phyloP scores from a whole-genome alignment of 805 yeast genomes.

The Priceomyces haplophilus region DNA sequence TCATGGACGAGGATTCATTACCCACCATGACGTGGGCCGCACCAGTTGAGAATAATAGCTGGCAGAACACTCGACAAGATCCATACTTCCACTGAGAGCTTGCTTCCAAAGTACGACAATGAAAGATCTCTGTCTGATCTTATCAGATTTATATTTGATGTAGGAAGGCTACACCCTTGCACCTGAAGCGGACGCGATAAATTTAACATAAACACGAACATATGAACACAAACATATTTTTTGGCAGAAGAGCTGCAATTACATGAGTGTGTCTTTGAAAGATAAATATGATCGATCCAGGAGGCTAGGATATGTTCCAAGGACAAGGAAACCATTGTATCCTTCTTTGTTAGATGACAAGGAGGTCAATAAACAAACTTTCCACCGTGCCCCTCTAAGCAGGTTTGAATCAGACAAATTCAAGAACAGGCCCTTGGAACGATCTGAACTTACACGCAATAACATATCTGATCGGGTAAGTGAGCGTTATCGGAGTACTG shows the following conservation, averaged over 20 bases:
- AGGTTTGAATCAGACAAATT: neutral
- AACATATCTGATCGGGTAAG: too few relatives aligned
- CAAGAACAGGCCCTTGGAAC: neutral
- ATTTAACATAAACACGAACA: neutral
- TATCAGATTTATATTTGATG: too few relatives aligned
- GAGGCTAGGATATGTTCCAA: conserved; percentile 5
- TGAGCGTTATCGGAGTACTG: too few relatives aligned
- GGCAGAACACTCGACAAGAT: too few relatives aligned
- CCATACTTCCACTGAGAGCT: too few relatives aligned
- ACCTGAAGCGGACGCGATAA: neutral
- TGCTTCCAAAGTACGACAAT: too few relatives aligned
- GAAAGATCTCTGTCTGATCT: too few relatives aligned
- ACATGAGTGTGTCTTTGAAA: conserved; percentile 7
- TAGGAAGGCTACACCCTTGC: too few relatives aligned
- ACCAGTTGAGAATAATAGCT: too few relatives aligned
- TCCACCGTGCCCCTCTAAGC: neutral
- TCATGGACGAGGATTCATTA: too few relatives aligned
- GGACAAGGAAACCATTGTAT: conserved; percentile 1
- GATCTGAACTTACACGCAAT: neutral
- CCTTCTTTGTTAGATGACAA: neutral
- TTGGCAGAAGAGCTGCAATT: neutral
- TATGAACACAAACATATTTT: neutral
- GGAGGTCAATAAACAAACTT: conserved; percentile 3
- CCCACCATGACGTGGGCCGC: too few relatives aligned
- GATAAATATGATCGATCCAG: conserved; percentile 9